A percentile compares a stretch with the other conserved stretches of the same genome.
phyloP scores from a whole-genome alignment of 2,329 filamentous ascomycete genomes.

The Orbilia quercus region DNA sequence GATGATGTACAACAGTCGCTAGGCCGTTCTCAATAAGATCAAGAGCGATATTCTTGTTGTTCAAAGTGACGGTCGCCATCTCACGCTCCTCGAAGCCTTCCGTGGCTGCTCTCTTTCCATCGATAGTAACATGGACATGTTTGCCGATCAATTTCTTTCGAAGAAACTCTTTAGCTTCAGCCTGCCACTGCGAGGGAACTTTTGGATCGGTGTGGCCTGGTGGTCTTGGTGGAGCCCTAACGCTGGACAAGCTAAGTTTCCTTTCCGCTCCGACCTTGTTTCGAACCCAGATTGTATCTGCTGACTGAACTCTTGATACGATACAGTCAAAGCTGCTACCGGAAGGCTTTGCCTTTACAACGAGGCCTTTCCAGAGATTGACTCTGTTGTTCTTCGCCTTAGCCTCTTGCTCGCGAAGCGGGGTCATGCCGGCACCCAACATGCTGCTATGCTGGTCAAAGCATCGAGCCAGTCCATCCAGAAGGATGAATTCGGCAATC shows the following conservation, averaged over 20 bases:
- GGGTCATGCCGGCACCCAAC: constrained; percentile 87
- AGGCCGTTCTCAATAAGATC: constrained; percentile 78
- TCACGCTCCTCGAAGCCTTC: constrained; percentile 95
- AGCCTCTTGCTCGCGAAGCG: constrained; percentile 86
- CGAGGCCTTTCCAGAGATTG: constrained; percentile 83
- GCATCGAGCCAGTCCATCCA: constrained; percentile 89
- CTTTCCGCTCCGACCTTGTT: constrained; percentile 87
- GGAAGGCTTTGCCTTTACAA: constrained; percentile 73
- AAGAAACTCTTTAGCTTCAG: constrained; percentile 95
- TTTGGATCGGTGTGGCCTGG: constrained; percentile 51
- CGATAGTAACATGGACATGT: constrained; percentile 86
- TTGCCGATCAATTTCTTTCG: constrained; percentile 96
- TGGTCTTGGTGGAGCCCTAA: constrained; percentile 81
- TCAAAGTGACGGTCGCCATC: constrained; percentile 85
- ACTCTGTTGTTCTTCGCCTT: constrained; percentile 79
- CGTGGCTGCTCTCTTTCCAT: constrained; percentile 84
- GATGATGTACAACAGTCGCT: constrained; percentile 91
- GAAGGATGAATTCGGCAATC: constrained; percentile 89
- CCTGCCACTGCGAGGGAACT: constrained; percentile 75
- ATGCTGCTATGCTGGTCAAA: constrained; percentile 96
- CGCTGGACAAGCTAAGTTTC: constrained; percentile 89
- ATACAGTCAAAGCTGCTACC: constrained; percentile 77
- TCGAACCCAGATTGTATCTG: constrained; percentile 87
- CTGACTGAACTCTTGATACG: constrained; percentile 85
- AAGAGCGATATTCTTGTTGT: constrained; percentile 70